These are phyloP conservation scores for Vigna unguiculata DNA, from an alignment of 306 rosid genomes.

Conservation along the genomic window DNA sequence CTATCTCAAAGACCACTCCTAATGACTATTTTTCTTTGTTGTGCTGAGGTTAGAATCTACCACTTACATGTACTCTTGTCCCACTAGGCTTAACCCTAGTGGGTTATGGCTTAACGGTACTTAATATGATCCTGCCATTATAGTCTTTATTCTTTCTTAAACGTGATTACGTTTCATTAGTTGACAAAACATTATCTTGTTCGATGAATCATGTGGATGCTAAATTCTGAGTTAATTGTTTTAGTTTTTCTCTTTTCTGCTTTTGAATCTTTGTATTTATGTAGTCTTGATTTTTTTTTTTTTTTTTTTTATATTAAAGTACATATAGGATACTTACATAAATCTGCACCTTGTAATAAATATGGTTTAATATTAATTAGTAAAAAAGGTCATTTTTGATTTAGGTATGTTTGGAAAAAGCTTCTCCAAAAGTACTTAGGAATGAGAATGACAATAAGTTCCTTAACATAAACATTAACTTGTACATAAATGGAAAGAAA, in stretches of 20 bases:
- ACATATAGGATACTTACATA: not conserved
- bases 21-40: not conserved
- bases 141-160: not conserved
- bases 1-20: too few species aligned
- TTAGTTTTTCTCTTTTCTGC: not conserved
- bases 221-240: conserved; percentile 28
- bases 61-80: too few species aligned
- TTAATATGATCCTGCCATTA: not conserved
- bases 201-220: not conserved
- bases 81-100: too few species aligned
- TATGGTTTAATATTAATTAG: conserved; percentile 3
- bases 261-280: not conserved
- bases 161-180: conserved; percentile 21
- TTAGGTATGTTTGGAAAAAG: not conserved
- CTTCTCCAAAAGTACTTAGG: not conserved
- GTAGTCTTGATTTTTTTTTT: not conserved
- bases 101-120: too few species aligned
- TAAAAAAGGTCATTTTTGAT: not conserved
- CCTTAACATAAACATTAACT: not conserved
- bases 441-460: not conserved
- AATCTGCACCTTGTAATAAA: not conserved
- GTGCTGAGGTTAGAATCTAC: too few species aligned
- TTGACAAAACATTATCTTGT: conserved; percentile 5
- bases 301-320: not conserved
- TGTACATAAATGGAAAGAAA: too few species aligned